phyloP scores from a whole-genome alignment of 2,329 filamentous ascomycete species.

The Lachnellula suecica region DNA sequence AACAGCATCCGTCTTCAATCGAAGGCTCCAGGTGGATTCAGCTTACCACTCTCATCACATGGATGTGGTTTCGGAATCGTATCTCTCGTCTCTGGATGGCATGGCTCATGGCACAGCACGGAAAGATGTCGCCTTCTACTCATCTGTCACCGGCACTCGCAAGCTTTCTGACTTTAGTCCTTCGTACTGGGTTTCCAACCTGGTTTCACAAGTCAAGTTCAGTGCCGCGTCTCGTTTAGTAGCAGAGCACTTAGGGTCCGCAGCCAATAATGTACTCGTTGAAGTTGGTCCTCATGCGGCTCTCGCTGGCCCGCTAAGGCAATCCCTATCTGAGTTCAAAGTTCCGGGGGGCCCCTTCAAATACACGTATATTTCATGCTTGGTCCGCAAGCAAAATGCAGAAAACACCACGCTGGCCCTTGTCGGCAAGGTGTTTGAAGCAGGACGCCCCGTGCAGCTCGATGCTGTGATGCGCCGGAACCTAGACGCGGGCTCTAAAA shows the following conservation, averaged over 20 bases:
- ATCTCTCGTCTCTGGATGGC: constrained; percentile 2
- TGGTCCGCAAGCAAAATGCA: too few relatives aligned
- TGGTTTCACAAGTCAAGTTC: constrained; percentile 43
- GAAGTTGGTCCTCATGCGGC: background rate
- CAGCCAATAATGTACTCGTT: background rate
- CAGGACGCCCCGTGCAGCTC: too few relatives aligned
- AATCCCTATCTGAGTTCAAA: constrained; percentile 17
- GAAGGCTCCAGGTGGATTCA: constrained; percentile 36
- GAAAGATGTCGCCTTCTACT: too few relatives aligned
- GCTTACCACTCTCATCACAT: constrained; percentile 39
- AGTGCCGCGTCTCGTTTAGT: background rate
- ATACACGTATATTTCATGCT: too few relatives aligned
- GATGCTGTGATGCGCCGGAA: too few relatives aligned
- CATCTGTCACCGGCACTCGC: constrained; percentile 1
- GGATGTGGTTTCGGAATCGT: constrained; percentile 12
- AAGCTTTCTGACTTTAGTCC: background rate
- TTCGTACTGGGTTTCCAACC: constrained; percentile 44
- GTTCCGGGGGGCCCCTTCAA: too few relatives aligned
- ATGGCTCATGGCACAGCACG: background rate
- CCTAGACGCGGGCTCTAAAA: too few relatives aligned
- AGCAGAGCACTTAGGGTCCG: too few relatives aligned
- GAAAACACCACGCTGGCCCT: too few relatives aligned
- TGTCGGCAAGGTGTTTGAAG: too few relatives aligned
- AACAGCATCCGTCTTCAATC: constrained; percentile 30
- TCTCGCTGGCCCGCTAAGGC: background rate